Percentiles rank a stretch among this genome's conserved stretches.
Evolutionary conservation across 352 stramenopile genomes (phyloP).

Genomic region (Pythium sukuiense): DNA sequence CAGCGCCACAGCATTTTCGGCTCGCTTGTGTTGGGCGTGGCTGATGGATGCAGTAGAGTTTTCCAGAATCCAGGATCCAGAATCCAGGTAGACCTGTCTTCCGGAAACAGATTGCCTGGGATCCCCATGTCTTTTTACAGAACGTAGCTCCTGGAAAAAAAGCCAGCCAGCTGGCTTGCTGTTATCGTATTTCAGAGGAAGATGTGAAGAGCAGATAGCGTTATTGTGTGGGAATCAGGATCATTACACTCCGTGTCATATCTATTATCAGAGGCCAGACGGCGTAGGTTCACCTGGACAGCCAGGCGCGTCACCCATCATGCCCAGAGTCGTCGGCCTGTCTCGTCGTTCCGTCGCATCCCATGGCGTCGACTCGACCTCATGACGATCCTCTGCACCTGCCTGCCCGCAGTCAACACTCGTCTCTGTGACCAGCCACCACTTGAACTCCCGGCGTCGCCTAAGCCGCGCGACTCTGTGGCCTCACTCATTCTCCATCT

Average conservation of each 20-base stretch:
- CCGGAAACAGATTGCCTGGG: background rate
- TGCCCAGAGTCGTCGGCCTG: background rate
- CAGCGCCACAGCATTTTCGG: constrained; percentile 9
- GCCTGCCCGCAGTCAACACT: background rate
- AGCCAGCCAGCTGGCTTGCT: background rate
- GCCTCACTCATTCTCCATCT: constrained; percentile 8
- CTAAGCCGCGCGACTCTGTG: background rate
- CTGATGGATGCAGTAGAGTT: background rate
- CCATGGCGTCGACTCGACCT: background rate
- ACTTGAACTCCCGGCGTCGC: background rate
- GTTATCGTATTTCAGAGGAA: background rate
- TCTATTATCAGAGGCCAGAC: background rate
- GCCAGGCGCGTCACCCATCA: background rate
- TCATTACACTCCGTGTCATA: background rate
- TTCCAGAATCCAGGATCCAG: background rate
- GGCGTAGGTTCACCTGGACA: background rate
- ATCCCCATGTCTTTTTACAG: background rate
- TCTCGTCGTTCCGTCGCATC: background rate
- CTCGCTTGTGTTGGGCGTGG: background rate
- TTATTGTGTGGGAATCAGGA: background rate
- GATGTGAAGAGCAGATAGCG: no score
- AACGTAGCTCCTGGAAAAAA: background rate
- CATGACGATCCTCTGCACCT: background rate
- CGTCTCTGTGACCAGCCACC: background rate
- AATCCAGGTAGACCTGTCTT: background rate